Conservation (phyloP, 768 basidiomycete species). For the Pleurotus sapidus region DNA sequence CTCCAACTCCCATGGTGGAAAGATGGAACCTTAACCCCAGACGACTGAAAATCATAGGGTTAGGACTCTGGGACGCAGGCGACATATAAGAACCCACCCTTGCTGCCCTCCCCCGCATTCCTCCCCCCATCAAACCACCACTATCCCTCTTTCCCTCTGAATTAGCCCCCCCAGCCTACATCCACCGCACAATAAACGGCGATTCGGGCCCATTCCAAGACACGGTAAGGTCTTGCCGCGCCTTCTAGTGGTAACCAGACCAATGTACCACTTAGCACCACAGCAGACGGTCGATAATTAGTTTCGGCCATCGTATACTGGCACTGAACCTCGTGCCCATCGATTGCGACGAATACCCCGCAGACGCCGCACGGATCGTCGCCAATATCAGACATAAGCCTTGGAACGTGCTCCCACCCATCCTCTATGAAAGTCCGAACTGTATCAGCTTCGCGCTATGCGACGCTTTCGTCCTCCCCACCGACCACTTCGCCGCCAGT, state of each 20-base stretch:
- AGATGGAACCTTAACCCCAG: neutral
- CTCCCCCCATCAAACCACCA: neutral
- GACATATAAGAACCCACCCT: neutral
- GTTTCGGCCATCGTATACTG: neutral
- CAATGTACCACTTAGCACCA: neutral
- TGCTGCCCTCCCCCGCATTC: neutral
- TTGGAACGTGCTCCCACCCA: neutral
- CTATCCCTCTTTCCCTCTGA: neutral
- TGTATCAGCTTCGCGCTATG: neutral
- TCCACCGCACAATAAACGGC: neutral
- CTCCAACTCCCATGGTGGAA: no score
- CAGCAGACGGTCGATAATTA: neutral
- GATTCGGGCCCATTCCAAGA: neutral
- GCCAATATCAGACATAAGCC: neutral
- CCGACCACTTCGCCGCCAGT: neutral
- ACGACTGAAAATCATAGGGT: neutral
- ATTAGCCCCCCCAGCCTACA: neutral
- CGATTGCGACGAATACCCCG: neutral
- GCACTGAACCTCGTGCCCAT: neutral
- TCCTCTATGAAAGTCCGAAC: neutral
- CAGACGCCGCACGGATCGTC: neutral
- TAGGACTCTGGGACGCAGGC: neutral
- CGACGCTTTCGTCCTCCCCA: neutral
- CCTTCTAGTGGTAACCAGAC: neutral
- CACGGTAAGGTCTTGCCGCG: neutral